These are phyloP conservation scores for Rubroshorea leprosula DNA, from an alignment of 345 rosid genomes.

Conservation along the genomic window DNA sequence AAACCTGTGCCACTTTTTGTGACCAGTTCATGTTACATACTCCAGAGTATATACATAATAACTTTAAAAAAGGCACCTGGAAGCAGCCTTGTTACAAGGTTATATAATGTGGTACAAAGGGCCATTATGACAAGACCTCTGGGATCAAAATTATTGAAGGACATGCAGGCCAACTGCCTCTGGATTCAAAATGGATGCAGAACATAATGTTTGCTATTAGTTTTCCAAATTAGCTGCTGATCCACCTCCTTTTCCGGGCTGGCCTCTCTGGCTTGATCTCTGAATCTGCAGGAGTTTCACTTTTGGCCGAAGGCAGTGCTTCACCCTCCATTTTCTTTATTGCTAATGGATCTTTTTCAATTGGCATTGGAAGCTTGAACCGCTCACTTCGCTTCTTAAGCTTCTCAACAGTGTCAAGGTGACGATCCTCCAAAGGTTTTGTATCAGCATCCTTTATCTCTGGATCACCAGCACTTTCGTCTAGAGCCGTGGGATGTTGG, in stretches of 20 bases:
- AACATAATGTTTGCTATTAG: no score
- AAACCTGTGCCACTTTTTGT: no score
- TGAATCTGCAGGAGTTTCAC: constrained; percentile 43
- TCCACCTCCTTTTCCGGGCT: constrained; percentile 86
- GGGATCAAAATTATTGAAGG: no score
- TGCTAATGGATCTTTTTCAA: constrained; percentile 53
- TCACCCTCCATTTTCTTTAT: constrained; percentile 65
- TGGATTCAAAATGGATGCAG: no score
- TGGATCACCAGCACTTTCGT: constrained; percentile 34
- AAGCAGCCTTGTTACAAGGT: no score
- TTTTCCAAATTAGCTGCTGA: no score
- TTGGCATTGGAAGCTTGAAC: constrained; percentile 91
- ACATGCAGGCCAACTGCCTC: no score
- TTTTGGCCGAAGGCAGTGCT: constrained; percentile 42
- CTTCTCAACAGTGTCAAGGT: constrained; percentile 89
- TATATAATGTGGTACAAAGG: no score
- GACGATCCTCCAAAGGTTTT: constrained; percentile 58
- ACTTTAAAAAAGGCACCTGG: no score
- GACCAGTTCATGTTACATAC: no score
- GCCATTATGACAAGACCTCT: no score
- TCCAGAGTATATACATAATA: no score
- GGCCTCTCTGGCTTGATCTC: constrained; percentile 91
- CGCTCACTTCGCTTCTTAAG: constrained; percentile 97
- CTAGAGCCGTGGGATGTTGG: constrained; percentile 37
- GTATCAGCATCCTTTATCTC: constrained; percentile 53